Evolutionary conservation across 345 rosid species (phyloP).

Genomic region (Raphanus sativus): DNA sequence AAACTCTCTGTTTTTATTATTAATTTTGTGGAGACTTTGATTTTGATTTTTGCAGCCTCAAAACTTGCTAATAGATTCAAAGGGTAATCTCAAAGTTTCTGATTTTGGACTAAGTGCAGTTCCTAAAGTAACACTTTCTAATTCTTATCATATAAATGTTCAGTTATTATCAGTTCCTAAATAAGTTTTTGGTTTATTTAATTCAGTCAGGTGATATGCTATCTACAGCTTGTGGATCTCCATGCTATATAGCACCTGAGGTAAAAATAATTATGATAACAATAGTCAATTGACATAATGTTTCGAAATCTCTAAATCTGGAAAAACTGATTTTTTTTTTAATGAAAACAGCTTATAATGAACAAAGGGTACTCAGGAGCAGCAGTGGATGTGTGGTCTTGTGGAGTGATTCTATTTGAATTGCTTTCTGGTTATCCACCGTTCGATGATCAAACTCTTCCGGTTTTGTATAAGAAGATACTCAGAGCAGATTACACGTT

Average conservation of each 20-base stretch:
- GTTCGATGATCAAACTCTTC: constrained; percentile 70
- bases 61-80: constrained; percentile 69
- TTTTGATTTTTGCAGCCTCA: constrained; percentile 62
- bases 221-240: constrained; percentile 96
- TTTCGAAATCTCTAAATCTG: neutral
- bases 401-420: constrained; percentile 88
- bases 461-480: constrained; percentile 69
- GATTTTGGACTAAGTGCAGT: constrained; percentile 85
- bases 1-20: neutral
- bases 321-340: constrained; percentile 3
- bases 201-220: constrained; percentile 67
- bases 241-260: constrained; percentile 94
- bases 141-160: constrained; percentile 2
- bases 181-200: constrained; percentile 6
- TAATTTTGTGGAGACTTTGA: constrained; percentile 1
- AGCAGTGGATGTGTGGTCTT: constrained; percentile 90
- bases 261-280: constrained; percentile 31
- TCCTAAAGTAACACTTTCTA: constrained; percentile 49
- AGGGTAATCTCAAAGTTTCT: constrained; percentile 80
- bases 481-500: constrained; percentile 63
- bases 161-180: neutral
- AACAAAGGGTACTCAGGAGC: constrained; percentile 81
- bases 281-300: neutral
- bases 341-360: constrained; percentile 57
- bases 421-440: constrained; percentile 75